These are phyloP conservation scores for Glonium stellatum DNA, from an alignment of 495 filamentous ascomycete species.

Conservation along the genomic window DNA sequence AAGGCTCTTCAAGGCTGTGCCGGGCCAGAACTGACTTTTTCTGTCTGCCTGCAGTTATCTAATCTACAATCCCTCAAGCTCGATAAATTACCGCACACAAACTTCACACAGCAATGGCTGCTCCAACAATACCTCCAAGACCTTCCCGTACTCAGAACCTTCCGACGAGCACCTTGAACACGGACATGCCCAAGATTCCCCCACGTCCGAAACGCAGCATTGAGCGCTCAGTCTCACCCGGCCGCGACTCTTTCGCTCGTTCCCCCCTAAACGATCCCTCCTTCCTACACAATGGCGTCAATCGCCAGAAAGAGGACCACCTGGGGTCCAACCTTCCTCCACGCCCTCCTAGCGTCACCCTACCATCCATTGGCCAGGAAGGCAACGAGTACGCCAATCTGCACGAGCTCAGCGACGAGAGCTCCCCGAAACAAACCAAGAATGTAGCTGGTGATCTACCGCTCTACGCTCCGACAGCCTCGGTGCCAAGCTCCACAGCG, in stretches of 20 bases:
- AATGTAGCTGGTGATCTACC: conserved; percentile 75
- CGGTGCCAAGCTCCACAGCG: conserved; percentile 66
- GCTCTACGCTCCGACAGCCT: conserved; percentile 86
- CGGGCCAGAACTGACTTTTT: not conserved
- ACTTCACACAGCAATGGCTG: conserved; percentile 45
- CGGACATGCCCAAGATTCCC: conserved; percentile 52
- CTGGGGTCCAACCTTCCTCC: conserved; percentile 45
- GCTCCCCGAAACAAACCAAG: conserved; percentile 58
- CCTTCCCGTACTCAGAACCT: conserved; percentile 40
- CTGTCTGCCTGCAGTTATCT: not conserved
- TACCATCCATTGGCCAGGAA: conserved; percentile 83
- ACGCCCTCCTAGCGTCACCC: conserved; percentile 68
- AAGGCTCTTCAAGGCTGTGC: not conserved
- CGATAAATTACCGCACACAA: conserved; percentile 1
- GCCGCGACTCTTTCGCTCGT: conserved; percentile 68
- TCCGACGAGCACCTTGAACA: conserved; percentile 34
- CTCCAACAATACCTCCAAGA: conserved; percentile 56
- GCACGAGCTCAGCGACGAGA: conserved; percentile 34
- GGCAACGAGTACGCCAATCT: conserved; percentile 77
- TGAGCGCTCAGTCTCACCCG: conserved; percentile 73
- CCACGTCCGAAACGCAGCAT: conserved; percentile 63
- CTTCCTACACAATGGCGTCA: conserved; percentile 41
- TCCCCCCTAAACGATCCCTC: conserved; percentile 75
- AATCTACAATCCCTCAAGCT: not conserved
- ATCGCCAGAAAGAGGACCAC: conserved; percentile 37